A percentile compares a stretch with the other conserved stretches of the same genome.
These are phyloP conservation scores for Stephania yunnanensis DNA, from an alignment of 164 flowering plant genomes.

Conservation along the genomic window DNA sequence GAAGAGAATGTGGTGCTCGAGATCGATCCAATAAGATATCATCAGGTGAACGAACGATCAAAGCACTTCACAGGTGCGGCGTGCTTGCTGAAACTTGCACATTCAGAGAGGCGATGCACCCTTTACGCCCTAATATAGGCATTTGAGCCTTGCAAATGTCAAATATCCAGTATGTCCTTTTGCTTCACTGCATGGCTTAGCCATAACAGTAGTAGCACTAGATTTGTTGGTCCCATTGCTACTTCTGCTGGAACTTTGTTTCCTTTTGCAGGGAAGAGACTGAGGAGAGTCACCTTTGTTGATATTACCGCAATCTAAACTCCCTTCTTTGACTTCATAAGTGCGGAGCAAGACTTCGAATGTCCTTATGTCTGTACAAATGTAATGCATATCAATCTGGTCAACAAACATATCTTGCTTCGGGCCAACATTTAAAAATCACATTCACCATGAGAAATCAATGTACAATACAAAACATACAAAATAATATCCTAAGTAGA, in stretches of 20 bases:
- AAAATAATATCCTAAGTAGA: neutral
- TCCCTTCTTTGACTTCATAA: conserved; percentile 71
- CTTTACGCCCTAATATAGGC: conserved; percentile 17
- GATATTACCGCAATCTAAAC: conserved; percentile 21
- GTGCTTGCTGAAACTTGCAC: neutral
- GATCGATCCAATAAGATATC: neutral
- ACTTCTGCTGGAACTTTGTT: conserved; percentile 39
- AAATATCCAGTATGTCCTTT: conserved; percentile 93
- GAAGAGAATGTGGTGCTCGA: neutral
- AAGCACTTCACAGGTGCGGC: neutral
- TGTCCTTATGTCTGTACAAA: conserved; percentile 68
- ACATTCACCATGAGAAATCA: neutral
- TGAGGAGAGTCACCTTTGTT: conserved; percentile 28
- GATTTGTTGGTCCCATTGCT: conserved; percentile 28
- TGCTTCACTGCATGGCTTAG: conserved; percentile 58
- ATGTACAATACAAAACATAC: neutral
- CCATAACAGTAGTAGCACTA: conserved; percentile 34
- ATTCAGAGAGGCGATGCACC: neutral
- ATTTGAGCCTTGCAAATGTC: conserved; percentile 85
- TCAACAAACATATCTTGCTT: neutral
- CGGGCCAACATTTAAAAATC: neutral
- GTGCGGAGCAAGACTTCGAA: conserved; percentile 88
- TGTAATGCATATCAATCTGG: conserved; percentile 3
- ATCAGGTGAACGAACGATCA: neutral
- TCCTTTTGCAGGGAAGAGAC: conserved; percentile 58